Conservation (phyloP, 2,329 filamentous ascomycete species). For the Aureobasidium sp. region DNA sequence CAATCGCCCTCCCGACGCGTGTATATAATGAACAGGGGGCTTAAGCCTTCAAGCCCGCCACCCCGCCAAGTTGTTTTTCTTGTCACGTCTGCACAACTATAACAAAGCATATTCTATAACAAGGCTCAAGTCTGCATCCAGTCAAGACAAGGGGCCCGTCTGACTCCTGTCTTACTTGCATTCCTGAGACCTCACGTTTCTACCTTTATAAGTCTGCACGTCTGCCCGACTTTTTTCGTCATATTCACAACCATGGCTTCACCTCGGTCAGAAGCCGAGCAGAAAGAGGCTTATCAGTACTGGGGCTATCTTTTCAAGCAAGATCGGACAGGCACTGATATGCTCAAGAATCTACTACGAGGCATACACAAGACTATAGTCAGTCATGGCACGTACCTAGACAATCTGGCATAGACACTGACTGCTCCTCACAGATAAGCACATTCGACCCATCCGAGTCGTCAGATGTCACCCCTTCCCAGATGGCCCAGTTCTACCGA, state of each 20-base stretch:
- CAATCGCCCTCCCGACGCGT: constrained; percentile 2
- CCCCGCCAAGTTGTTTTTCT: neutral
- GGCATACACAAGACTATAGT: constrained; percentile 42
- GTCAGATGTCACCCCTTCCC: constrained; percentile 40
- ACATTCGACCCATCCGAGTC: constrained; percentile 36
- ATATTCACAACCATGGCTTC: neutral
- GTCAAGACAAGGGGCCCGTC: neutral
- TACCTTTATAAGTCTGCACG: neutral
- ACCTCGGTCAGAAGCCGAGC: constrained; percentile 17
- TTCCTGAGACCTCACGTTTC: neutral
- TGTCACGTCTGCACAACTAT: neutral
- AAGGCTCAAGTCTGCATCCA: neutral
- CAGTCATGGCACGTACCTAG: constrained; percentile 9
- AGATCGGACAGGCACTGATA: constrained; percentile 43
- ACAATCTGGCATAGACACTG: neutral
- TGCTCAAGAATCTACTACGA: constrained; percentile 37
- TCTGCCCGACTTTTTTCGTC: too few species aligned
- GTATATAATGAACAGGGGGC: neutral
- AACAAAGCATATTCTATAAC: neutral
- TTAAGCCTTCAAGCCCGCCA: neutral
- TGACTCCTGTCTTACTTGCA: neutral
- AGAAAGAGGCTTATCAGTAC: constrained; percentile 39
- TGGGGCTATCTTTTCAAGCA: constrained; percentile 44
- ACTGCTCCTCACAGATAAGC: neutral
- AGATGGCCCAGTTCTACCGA: constrained; percentile 43